Evolutionary conservation across 495 filamentous ascomycete genomes (phyloP), one percentile per base, ranked within the genome.

Genomic region (Trichoderma asperelloides): DNA sequence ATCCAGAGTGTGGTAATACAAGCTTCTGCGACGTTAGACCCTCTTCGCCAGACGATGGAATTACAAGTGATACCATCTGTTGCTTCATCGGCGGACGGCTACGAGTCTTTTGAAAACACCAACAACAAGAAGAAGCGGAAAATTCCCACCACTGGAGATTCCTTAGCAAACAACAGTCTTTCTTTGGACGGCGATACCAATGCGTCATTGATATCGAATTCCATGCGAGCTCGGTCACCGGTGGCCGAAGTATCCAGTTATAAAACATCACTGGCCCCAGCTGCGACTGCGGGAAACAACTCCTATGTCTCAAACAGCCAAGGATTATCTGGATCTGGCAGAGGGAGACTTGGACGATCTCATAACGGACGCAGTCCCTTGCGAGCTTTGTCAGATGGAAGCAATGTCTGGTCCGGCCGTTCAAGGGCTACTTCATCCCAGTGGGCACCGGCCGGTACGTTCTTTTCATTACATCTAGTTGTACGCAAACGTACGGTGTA

Each of bases 101-200:
- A 98, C 74, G 96, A 98, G 74, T 93, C 91, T 21, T 96, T 97
- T 72, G 95, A 99, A 75, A 98, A 99, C 71, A 97, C 92, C 64
- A 98, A 97, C 74, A 98, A 99, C 75, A 99, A 99, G 77, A 98
- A 98, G 80, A 98, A 99, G 76, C 86, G 96, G 67, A 99, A 99
- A 78, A 97, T 98, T 37, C 96, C 96, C 5, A 91, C 90, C 0
- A 89, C 91, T n/a, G 90, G 88, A 4, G 88, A 86, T 64, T 78
- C 85, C 5, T 77, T 72, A 45, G 66, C 81, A 37, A 80, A 76
- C 65, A 80, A 76, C 66, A 85, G 84, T 15, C 79, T 80, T 62
- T 88, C 92, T 67, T 68, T 76, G 13, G 68, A 75, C n/a, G 77
- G 71, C 65, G 81, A 83, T 62, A 75, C 91, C 25, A 47, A 25